Base-by-base conservation (phyloP, 345 rosid species). In the Kernera saxatilis region DNA sequence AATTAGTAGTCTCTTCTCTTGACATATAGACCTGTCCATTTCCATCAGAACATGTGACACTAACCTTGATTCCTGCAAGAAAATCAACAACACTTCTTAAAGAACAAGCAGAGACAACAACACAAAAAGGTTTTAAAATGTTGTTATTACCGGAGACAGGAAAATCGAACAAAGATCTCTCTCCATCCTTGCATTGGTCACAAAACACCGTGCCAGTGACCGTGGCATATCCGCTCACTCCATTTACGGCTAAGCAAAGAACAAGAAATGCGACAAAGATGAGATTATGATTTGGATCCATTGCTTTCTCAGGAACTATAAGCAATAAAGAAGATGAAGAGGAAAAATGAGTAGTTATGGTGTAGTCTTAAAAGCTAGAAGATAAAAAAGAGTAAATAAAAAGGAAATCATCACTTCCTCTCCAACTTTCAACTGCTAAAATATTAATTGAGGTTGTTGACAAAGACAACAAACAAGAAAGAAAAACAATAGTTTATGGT, bases 141-240 rank as follows among this genome's bases (percentile, higher is more conserved):
- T 55, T 45, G 18, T 8, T 18, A 41, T 70, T 50, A 92, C 95
- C 95, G 3, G 76, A 62, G 72, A 91, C 63, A 19, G 97, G 97
- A 64, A 89, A 86, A 79, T 89, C 98, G 10, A 89, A 86, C 72
- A 83, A 70, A 73, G 97, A 88, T 48, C 22, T 65, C 29, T 83
- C 82, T 43, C 96, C 98, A 72, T 90, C 96, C 60, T 87, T 90
- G 85, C 98, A 93, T 75, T 87, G 96, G 81, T 93, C 96, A 59
- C 98, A 91, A 79, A 85, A 84, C 65, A 91, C 97, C 0, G 83
- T 58, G 33, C 98, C 98, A 4, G 83, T 74, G 48, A 91, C 96
- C 37, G 83, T 64, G 23, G 90, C 87, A 69, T 82, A 74, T 14
- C 90, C 94, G 22, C 37, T 67, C 30, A 82, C 63, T 46, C 79